Base-by-base conservation (phyloP, 2,329 filamentous ascomycete species). In the Aspergillus luchuensis region DNA sequence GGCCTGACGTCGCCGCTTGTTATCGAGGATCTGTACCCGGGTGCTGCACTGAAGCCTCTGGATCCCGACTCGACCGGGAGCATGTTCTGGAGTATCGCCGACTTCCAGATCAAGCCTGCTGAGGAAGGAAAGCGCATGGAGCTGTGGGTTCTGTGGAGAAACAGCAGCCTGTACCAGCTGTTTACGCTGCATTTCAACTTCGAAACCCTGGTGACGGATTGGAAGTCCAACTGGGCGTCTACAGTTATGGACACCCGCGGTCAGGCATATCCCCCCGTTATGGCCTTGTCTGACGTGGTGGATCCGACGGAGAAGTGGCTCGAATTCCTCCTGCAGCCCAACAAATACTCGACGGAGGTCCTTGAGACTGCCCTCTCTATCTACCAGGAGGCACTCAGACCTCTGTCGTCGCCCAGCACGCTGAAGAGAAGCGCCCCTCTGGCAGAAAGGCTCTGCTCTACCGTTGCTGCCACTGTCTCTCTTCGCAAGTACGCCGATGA, bases 261-360 rank as follows among this genome's bases (percentile, higher is more conserved):
- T 64, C 74, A 79, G 30, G 78, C 83, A 21, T 78, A 82, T 3
- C 81, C 85, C 5, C 87, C 86, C 36, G 78, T 82, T 15, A 83
- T 88, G n/a, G 81, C 85, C 13, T 77, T 85, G 13, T 85, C 85
- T 62, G 89, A 91, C 70, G 79, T 88, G 36, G 84, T 86, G 30
- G 89, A 93, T 74, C 81, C 87, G 6, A 89, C 89, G 0, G 91
- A 97, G 69, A 90, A 90, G 73, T 99, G 95, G 95, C 80, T 97
- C 8, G 83, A 90, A 28, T 90, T 90, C 66, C 87, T 99, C 60
- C 85, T 98, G 68, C 88, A 87, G 61, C 94, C 95, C 1, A 92
- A 91, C 15, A 87, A 90, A 57, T 98, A 96, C 72, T 90, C 91
- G 0, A 84, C 83, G 36, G 83, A 91, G 7, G 93, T 91, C 0